Evolutionary conservation across 2,329 filamentous ascomycete species (phyloP).

Genomic region (Calonectria naviculata): DNA sequence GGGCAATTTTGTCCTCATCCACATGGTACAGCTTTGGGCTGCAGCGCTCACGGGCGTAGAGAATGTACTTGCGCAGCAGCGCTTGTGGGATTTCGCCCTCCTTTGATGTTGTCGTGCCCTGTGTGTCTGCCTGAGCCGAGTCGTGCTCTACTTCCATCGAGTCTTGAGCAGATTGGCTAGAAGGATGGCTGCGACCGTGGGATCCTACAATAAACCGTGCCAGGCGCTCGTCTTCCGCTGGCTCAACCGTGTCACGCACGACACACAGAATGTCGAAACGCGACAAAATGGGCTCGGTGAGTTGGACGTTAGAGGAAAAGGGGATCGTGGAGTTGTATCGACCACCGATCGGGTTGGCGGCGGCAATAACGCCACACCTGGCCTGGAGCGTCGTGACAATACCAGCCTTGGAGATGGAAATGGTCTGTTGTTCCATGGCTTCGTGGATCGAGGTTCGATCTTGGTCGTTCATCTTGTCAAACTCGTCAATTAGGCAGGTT

Average conservation of each 20-base stretch:
- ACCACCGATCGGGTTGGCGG: slow-evolving; percentile 95
- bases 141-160: slow-evolving; percentile 74
- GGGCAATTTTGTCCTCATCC: slow-evolving; percentile 95
- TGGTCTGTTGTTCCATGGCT: slow-evolving; percentile 99
- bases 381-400: slow-evolving; percentile 98
- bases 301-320: slow-evolving; percentile 94
- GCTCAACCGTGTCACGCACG: slow-evolving; percentile 94
- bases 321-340: slow-evolving; percentile 97
- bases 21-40: slow-evolving; percentile 96
- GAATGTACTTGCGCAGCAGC: slow-evolving; percentile 93
- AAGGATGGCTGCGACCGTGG: slow-evolving; percentile 89
- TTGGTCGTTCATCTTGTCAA: slow-evolving; percentile 99
- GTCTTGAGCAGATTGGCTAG: slow-evolving; percentile 60
- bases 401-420: slow-evolving; percentile 98
- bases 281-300: slow-evolving; percentile 96
- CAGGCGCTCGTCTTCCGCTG: slow-evolving; percentile 89
- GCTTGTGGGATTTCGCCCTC: slow-evolving; percentile 88
- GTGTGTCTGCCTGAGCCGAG: slow-evolving; percentile 54
- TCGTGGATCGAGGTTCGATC: slow-evolving; percentile 98
- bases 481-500: slow-evolving; percentile 97
- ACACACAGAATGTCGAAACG: slow-evolving; percentile 98
- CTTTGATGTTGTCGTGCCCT: slow-evolving; percentile 36
- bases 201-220: slow-evolving; percentile 96
- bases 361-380: slow-evolving; percentile 94
- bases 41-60: slow-evolving; percentile 92